A percentile compares a stretch with the other conserved stretches of the same genome.
phyloP scores from a whole-genome alignment of 805 yeast genomes.

The Wickerhamiella allomyrinae region DNA sequence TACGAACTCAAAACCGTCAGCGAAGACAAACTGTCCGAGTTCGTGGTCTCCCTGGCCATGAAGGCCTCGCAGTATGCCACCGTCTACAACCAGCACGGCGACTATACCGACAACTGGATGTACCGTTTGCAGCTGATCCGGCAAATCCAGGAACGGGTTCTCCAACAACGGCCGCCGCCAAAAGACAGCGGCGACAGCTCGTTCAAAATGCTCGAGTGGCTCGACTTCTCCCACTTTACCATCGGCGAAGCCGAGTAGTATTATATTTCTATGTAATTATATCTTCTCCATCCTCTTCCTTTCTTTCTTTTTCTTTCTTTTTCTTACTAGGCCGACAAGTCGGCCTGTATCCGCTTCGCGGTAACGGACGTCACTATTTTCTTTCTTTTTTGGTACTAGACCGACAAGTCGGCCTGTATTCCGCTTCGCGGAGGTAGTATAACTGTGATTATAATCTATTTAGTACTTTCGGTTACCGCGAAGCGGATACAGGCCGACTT shows the following conservation, averaged over 20 bases:
- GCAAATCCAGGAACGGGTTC: constrained; percentile 26
- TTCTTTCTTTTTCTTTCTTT: no score
- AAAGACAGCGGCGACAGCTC: background rate
- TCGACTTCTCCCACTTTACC: constrained; percentile 17
- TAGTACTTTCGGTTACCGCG: no score
- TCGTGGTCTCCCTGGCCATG: constrained; percentile 51
- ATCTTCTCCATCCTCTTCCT: no score
- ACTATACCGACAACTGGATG: constrained; percentile 50
- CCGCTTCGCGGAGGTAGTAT: no score
- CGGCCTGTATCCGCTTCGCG: no score
- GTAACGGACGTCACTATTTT: no score
- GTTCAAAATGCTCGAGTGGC: constrained; percentile 8
- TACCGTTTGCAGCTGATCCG: constrained; percentile 45
- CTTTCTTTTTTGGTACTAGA: no score
- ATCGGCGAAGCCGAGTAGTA: background rate
- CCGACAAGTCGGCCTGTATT: no score
- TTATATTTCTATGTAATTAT: no score
- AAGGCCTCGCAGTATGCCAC: constrained; percentile 59
- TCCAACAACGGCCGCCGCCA: constrained; percentile 4
- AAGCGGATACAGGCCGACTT: no score
- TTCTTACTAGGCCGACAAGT: no score
- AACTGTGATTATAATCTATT: no score
- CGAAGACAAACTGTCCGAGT: constrained; percentile 42
- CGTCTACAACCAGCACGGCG: constrained; percentile 54
- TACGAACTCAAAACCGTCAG: constrained; percentile 60